A percentile compares a stretch with the other conserved stretches of the same genome.
These are phyloP conservation scores for Euphorbia pulcherrima DNA, from an alignment of 345 rosid genomes.

Conservation along the genomic window DNA sequence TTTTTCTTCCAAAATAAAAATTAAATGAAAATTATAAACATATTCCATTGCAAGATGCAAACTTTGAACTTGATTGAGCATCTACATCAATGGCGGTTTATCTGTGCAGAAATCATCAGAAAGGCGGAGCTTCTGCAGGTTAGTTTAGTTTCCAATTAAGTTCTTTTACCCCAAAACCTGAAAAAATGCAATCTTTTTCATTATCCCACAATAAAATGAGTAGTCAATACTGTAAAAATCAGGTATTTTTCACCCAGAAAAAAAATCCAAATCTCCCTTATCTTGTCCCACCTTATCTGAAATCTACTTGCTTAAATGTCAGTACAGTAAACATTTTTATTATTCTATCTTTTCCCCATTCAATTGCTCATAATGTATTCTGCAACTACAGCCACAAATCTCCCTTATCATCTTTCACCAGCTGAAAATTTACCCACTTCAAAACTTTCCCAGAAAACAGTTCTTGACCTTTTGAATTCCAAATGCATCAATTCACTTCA, in stretches of 20 bases:
- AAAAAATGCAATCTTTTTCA: not conserved
- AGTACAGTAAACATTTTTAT: not conserved
- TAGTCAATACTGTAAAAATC: not conserved
- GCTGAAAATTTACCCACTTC: conserved; percentile 21
- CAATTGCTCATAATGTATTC: conserved; percentile 16
- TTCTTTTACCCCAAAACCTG: no score
- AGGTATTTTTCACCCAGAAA: not conserved
- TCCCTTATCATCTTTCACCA: conserved; percentile 20
- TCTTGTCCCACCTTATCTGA: conserved; percentile 8
- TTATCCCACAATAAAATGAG: not conserved
- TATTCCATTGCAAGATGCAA: no score
- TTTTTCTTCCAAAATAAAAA: no score
- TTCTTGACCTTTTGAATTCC: conserved; percentile 32
- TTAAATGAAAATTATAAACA: no score
- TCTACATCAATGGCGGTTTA: no score
- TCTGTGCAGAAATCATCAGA: no score
- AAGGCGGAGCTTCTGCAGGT: no score
- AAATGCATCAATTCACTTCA: conserved; percentile 27
- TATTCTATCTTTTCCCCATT: not conserved
- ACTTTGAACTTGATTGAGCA: no score
- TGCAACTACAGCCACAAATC: conserved; percentile 21
- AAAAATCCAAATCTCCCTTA: no score
- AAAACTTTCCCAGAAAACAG: conserved; percentile 26
- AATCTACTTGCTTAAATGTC: not conserved
- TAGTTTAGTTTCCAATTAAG: no score